Evolutionary conservation across 2,329 filamentous ascomycete species (phyloP).

Genomic region (Fusarium proliferatum): DNA sequence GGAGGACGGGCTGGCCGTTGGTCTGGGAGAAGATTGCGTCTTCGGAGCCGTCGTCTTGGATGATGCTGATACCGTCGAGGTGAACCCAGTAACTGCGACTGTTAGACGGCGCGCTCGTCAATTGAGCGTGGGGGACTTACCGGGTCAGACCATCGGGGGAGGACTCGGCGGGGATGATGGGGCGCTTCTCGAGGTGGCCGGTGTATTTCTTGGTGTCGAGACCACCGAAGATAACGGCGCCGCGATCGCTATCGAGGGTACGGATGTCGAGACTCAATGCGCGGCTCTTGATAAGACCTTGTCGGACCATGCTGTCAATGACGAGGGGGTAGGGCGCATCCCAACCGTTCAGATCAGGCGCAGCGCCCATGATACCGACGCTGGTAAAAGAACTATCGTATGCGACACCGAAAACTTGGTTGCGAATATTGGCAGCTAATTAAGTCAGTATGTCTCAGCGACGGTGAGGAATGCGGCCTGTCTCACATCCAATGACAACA

Average conservation of each 20-base stretch:
- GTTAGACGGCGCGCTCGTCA: background rate
- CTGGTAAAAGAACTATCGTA: slow-evolving; percentile 45
- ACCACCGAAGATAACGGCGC: slow-evolving; percentile 63
- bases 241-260: slow-evolving; percentile 46
- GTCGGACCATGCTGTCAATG: slow-evolving; percentile 49
- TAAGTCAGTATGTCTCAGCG: background rate
- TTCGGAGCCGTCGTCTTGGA: slow-evolving; percentile 50
- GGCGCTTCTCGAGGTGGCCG: slow-evolving; percentile 65
- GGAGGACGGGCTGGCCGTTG: slow-evolving; percentile 59
- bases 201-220: slow-evolving; percentile 66
- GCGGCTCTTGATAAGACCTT: slow-evolving; percentile 53
- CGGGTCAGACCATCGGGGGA: slow-evolving; percentile 50
- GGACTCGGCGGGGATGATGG: slow-evolving; percentile 60
- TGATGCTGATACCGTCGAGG: slow-evolving; percentile 52
- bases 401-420: slow-evolving; percentile 53
- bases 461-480: too few species aligned
- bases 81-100: slow-evolving; percentile 55
- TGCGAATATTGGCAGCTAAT: slow-evolving; percentile 46
- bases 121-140: slow-evolving; percentile 1
- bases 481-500: slow-evolving; percentile 50
- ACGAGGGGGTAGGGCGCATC: slow-evolving; percentile 49
- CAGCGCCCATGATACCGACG: slow-evolving; percentile 52
- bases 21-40: slow-evolving; percentile 57
- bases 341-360: slow-evolving; percentile 50
- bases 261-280: slow-evolving; percentile 52